Percentiles rank a stretch among this genome's conserved stretches.
phyloP scores from a whole-genome alignment of 805 yeast genomes.

The Yamadazyma sp. region DNA sequence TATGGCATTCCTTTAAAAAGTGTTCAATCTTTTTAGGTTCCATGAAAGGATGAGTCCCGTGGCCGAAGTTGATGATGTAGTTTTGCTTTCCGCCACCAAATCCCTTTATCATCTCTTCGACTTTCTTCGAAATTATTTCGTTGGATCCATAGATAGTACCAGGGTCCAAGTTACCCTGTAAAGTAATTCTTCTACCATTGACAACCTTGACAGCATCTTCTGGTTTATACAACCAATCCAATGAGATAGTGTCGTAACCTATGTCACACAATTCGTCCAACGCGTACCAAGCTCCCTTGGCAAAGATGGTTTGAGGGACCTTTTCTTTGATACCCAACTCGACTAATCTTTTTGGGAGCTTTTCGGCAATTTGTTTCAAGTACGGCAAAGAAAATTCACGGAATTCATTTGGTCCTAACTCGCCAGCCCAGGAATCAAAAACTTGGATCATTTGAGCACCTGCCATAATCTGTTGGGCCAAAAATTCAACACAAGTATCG shows the following conservation, averaged over 20 bases:
- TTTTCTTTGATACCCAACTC: slow-evolving; percentile 70
- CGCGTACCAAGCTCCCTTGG: slow-evolving; percentile 98
- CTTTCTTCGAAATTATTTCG: slow-evolving; percentile 76
- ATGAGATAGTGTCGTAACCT: slow-evolving; percentile 84
- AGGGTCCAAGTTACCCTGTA: slow-evolving; percentile 96
- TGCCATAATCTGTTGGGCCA: slow-evolving; percentile 92
- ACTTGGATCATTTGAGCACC: slow-evolving; percentile 98
- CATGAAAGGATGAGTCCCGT: slow-evolving; percentile 98
- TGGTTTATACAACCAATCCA: slow-evolving; percentile 91
- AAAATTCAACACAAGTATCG: slow-evolving; percentile 86
- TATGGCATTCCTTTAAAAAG: slow-evolving; percentile 85
- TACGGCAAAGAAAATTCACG: slow-evolving; percentile 87
- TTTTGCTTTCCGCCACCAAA: slow-evolving; percentile 93
- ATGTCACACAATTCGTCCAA: slow-evolving; percentile 77
- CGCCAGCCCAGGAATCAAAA: slow-evolving; percentile 98
- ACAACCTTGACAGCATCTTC: slow-evolving; percentile 75
- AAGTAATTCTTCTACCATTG: slow-evolving; percentile 68
- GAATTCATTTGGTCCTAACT: slow-evolving; percentile 87
- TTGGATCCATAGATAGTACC: slow-evolving; percentile 90
- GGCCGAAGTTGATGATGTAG: slow-evolving; percentile 94
- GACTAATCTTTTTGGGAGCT: slow-evolving; percentile 64
- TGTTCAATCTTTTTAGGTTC: slow-evolving; percentile 84
- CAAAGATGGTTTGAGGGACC: slow-evolving; percentile 86
- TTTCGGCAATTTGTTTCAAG: slow-evolving; percentile 68
- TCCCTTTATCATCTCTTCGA: slow-evolving; percentile 81